Percentiles rank a stretch among this genome's conserved stretches.
Conservation (phyloP, 768 basidiomycete genomes). For the Agaricus sinodeliciosus region DNA sequence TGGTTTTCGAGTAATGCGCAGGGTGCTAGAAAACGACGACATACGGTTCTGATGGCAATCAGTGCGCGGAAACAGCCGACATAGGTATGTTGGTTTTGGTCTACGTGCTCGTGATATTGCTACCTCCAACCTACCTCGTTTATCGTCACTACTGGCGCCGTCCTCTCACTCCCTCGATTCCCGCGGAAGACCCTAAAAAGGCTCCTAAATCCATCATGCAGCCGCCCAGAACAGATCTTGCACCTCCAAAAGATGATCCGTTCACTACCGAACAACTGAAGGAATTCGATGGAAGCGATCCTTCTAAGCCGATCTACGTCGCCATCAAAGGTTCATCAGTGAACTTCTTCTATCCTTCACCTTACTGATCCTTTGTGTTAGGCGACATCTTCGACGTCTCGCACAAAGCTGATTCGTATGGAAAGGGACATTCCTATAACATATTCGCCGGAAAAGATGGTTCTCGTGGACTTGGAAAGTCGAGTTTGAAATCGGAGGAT, state of each 20-base stretch:
- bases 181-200: conserved; percentile 23
- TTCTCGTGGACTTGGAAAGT: conserved; percentile 83
- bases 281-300: conserved; percentile 62
- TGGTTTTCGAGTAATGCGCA: too few relatives aligned
- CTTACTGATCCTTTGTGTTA: conserved; percentile 19
- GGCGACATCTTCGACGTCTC: conserved; percentile 91
- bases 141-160: conserved; percentile 14
- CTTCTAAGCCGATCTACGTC: conserved; percentile 73
- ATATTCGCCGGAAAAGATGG: conserved; percentile 95
- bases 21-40: too few relatives aligned
- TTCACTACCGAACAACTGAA: conserved; percentile 66
- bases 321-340: conserved; percentile 65
- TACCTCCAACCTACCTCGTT: conserved; percentile 20
- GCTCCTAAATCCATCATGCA: conserved; percentile 65
- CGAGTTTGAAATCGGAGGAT: conserved; percentile 79
- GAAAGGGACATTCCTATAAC: conserved; percentile 69
- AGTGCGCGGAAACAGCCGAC: conserved; percentile 9
- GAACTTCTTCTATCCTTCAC: too few relatives aligned
- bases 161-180: conserved; percentile 11
- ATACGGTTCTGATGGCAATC: background rate
- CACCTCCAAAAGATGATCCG: conserved; percentile 71
- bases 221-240: conserved; percentile 49
- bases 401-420: conserved; percentile 83
- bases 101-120: conserved; percentile 18
- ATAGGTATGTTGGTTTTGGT: conserved; percentile 14